These are phyloP conservation scores for Beauveria pseudobassiana DNA, from an alignment of 2,329 filamentous ascomycete genomes.

Conservation along the genomic window DNA sequence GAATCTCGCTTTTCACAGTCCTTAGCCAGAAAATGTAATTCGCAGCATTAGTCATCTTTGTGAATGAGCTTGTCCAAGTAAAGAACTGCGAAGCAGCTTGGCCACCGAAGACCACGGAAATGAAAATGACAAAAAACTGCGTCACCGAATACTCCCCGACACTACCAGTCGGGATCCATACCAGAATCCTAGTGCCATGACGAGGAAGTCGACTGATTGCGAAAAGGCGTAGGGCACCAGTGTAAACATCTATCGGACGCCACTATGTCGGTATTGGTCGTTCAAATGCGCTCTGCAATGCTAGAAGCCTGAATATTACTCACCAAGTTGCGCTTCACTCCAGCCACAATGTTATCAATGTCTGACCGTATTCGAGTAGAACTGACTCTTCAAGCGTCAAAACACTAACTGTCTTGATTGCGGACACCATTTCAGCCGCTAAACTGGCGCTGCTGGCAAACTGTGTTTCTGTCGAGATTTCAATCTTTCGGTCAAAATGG, in stretches of 20 bases:
- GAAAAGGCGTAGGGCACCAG: not conserved
- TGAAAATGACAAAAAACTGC: conserved; percentile 36
- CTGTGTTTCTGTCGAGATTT: not conserved
- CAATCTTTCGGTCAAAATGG: not conserved
- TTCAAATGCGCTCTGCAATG: not conserved
- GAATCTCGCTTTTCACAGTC: conserved; percentile 24
- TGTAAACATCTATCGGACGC: not conserved
- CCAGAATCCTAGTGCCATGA: not conserved
- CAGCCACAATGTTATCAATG: not conserved
- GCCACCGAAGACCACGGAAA: conserved; percentile 30
- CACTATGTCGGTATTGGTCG: not conserved
- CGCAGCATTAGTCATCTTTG: conserved; percentile 34
- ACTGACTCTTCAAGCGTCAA: not conserved
- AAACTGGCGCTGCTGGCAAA: not conserved
- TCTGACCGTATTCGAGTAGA: not conserved
- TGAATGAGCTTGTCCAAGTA: conserved; percentile 35
- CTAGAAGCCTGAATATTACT: not conserved
- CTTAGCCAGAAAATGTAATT: conserved; percentile 29
- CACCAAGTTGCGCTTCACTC: not conserved
- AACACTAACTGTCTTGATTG: not conserved
- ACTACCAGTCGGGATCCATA: not conserved
- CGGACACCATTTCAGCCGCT: not conserved
- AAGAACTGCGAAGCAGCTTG: conserved; percentile 27
- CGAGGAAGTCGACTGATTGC: not conserved
- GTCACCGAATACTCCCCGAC: conserved; percentile 27